A percentile compares a stretch with the other conserved stretches of the same genome.
phyloP scores from a whole-genome alignment of 2,329 filamentous ascomycete species.

The Lecanoromycetidae sp. region DNA sequence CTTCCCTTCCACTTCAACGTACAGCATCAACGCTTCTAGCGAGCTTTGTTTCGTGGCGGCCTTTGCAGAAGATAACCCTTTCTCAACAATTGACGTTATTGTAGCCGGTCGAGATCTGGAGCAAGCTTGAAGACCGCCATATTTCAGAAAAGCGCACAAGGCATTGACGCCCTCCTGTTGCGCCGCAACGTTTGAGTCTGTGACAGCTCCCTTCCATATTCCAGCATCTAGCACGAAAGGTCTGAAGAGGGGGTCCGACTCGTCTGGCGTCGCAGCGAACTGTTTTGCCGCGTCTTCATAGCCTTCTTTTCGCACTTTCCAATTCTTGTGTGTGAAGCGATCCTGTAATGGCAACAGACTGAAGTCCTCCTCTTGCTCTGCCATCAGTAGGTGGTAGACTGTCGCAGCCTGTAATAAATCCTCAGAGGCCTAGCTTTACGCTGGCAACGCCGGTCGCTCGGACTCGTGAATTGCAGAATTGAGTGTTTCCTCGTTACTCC shows the following conservation, averaged over 20 bases:
- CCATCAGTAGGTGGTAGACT: conserved; percentile 43
- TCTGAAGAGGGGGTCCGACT: conserved; percentile 71
- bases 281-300: conserved; percentile 87
- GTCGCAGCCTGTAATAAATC: background rate
- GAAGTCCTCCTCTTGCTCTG: conserved; percentile 72
- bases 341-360: conserved; percentile 66
- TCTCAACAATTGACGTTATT: conserved; percentile 72
- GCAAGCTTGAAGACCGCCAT: conserved; percentile 67
- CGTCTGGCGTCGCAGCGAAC: conserved; percentile 74
- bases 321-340: conserved; percentile 80
- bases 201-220: conserved; percentile 84
- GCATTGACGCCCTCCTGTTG: conserved; percentile 85
- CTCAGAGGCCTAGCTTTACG: too few species aligned
- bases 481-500: too few species aligned
- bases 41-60: conserved; percentile 80
- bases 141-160: conserved; percentile 85
- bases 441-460: too few species aligned
- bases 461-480: too few species aligned
- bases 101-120: conserved; percentile 63
- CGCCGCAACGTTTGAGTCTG: conserved; percentile 91
- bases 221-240: conserved; percentile 76
- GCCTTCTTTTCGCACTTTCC: conserved; percentile 91
- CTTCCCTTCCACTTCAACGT: conserved; percentile 71
- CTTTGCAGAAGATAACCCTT: conserved; percentile 76
- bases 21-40: conserved; percentile 73